Percentiles rank a stretch among this genome's conserved stretches.
phyloP scores from a whole-genome alignment of 352 stramenopile genomes.

The Globisporangium cystogenes region DNA sequence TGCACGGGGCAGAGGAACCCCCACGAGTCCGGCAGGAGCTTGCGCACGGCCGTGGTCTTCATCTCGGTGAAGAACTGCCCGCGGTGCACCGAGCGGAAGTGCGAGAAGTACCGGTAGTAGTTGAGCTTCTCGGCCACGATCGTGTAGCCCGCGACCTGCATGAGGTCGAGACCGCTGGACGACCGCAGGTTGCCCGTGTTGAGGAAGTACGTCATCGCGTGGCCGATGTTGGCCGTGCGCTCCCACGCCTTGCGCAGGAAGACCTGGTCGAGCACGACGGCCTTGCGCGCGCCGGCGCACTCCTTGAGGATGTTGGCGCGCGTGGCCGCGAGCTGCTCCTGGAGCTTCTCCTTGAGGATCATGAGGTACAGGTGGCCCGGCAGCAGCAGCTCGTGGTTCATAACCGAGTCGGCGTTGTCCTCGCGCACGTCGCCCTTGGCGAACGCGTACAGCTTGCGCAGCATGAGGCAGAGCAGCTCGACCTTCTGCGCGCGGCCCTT shows the following conservation, averaged over 20 bases:
- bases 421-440: slow-evolving; percentile 91
- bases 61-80: slow-evolving; percentile 99
- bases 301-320: slow-evolving; percentile 83
- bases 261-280: slow-evolving; percentile 70
- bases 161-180: slow-evolving; percentile 96
- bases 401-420: slow-evolving; percentile 98
- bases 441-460: slow-evolving; percentile 98
- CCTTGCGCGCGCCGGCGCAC: slow-evolving; percentile 37
- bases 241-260: slow-evolving; percentile 95
- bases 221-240: slow-evolving; percentile 83
- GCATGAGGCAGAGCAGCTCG: slow-evolving; percentile 93
- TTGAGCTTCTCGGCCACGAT: slow-evolving; percentile 99
- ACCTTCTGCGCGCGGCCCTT: slow-evolving; percentile 88
- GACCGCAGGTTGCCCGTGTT: slow-evolving; percentile 98
- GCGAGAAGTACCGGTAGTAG: slow-evolving; percentile 98
- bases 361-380: slow-evolving; percentile 94
- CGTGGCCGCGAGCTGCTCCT: slow-evolving; percentile 86
- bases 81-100: slow-evolving; percentile 98
- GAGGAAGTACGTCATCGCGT: slow-evolving; percentile 98
- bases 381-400: slow-evolving; percentile 97
- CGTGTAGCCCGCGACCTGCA: slow-evolving; percentile 97
- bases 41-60: slow-evolving; percentile 98
- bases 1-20: slow-evolving; percentile 99
- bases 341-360: slow-evolving; percentile 99
- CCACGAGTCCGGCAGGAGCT: slow-evolving; percentile 98